Base-by-base conservation (phyloP, 768 basidiomycete species). In the Calocera viscosa region DNA sequence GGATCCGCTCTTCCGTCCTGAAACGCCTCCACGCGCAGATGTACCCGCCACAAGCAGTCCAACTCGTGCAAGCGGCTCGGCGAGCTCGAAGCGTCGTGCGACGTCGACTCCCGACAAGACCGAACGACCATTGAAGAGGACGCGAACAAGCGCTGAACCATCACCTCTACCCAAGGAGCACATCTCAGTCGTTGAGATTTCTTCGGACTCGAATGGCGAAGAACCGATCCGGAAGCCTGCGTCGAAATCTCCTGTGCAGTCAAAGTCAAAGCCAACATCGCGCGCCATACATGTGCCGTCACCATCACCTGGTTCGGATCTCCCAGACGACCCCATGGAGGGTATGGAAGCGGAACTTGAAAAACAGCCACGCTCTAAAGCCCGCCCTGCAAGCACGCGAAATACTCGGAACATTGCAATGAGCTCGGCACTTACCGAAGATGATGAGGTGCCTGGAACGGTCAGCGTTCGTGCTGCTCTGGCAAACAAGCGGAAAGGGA, bases 11-110 rank as follows among this genome's bases (percentile, higher is more conserved):
- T 60, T 32, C 22, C 53, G 30, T 32, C 24, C 53, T 7, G 53
- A 60, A 26, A 60, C 30, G 53, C 53, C 53, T 10, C 11, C 24
- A 2, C 26, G 53, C 26, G 8, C 26, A 11, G 16, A 28, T 16
- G 53, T 60, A 32, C 53, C 53, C 2, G 53, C 53, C 16, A 60
- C 53, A 22, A 60, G 53, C 30, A 60, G 53, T 22, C 53, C 53
- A 5, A 60, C 30, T 16, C 53, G 53, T 26, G 16, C 30, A 11
- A 19, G 30, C 8, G 53, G 22, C 2, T 16, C 26, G 26, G 2
- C 53, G 16, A 60, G 53, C 30, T 60, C 53, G 26, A 60, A 60
- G 30, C 53, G 53, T 16, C 53, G 22, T 5, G 43, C 43, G 19
- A 32, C 22, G 11, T 60, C 26, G 10, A 60, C 14, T 60, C 53